Percentiles rank a stretch among this genome's conserved stretches.
phyloP scores from a whole-genome alignment of 2,329 filamentous ascomycete species.

The Colletotrichum euphorbiae region DNA sequence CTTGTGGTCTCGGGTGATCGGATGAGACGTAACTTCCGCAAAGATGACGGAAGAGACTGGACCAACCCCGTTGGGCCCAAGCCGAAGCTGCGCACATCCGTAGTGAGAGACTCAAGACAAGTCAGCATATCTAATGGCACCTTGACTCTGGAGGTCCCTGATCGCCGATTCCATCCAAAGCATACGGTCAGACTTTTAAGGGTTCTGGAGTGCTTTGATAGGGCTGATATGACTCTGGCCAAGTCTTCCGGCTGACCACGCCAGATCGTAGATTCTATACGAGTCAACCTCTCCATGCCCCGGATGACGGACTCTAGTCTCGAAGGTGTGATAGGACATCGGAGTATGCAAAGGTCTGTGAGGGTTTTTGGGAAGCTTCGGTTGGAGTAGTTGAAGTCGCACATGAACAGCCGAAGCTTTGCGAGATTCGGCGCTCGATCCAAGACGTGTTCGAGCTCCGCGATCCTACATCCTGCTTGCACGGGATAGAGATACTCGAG shows the following conservation, averaged over 20 bases:
- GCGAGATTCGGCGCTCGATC: conserved; percentile 17
- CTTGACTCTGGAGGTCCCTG: conserved; percentile 2
- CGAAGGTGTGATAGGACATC: neutral
- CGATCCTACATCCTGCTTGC: neutral
- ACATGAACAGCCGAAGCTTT: conserved; percentile 10
- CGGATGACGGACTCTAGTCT: conserved; percentile 2
- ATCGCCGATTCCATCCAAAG: neutral
- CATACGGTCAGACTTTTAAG: conserved; percentile 22
- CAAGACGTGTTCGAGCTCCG: conserved; percentile 22
- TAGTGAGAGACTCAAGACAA: conserved; percentile 23
- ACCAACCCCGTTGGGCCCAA: conserved; percentile 1
- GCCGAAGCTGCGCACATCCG: conserved; percentile 17
- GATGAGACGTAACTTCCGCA: conserved; percentile 10
- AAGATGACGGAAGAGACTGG: conserved; percentile 1
- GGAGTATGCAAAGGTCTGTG: conserved; percentile 1
- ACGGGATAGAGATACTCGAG: conserved; percentile 18
- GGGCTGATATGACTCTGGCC: neutral
- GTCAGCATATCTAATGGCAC: conserved; percentile 11
- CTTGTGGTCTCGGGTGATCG: conserved; percentile 5
- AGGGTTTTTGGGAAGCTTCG: neutral
- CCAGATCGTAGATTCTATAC: conserved; percentile 6
- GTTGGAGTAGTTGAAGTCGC: neutral
- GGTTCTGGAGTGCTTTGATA: conserved; percentile 15
- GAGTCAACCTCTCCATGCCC: neutral
- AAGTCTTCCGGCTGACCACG: neutral